Evolutionary conservation across 2,329 filamentous ascomycete genomes (phyloP).

Genomic region (Furcasterigmium sp.): DNA sequence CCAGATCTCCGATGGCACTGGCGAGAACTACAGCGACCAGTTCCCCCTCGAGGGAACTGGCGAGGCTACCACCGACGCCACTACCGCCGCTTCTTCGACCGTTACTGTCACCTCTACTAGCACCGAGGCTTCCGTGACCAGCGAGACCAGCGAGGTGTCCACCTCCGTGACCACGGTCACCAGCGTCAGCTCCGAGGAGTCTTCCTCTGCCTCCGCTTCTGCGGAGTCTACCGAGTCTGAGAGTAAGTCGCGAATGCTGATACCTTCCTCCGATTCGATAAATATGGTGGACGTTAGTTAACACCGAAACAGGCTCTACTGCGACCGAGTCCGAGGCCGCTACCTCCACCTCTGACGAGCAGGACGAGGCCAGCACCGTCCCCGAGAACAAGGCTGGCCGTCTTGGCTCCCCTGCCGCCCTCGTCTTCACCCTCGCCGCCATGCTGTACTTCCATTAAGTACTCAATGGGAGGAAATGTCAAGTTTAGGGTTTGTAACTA

Average conservation of each 20-base stretch:
- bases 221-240: neutral
- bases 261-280: too few species aligned
- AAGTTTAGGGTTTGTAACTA: too few species aligned
- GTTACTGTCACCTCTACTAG: conserved; percentile 7
- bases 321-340: neutral
- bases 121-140: conserved; percentile 8
- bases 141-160: conserved; percentile 11
- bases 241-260: too few species aligned
- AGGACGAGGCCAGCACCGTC: conserved; percentile 23
- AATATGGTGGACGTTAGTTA: too few species aligned
- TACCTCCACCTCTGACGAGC: conserved; percentile 2
- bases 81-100: conserved; percentile 9
- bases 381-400: conserved; percentile 15
- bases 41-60: conserved; percentile 27
- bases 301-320: too few species aligned
- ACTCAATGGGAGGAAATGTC: too few species aligned
- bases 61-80: conserved; percentile 11
- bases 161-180: conserved; percentile 7
- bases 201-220: conserved; percentile 11
- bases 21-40: conserved; percentile 37
- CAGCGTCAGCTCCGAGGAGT: conserved; percentile 5
- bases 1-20: conserved; percentile 32
- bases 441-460: conserved; percentile 36
- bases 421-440: conserved; percentile 31
- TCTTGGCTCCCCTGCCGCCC: conserved; percentile 32